A percentile compares a stretch with the other conserved stretches of the same genome.
These are phyloP conservation scores for Balakata baccata DNA, from an alignment of 345 rosid species.

Conservation along the genomic window DNA sequence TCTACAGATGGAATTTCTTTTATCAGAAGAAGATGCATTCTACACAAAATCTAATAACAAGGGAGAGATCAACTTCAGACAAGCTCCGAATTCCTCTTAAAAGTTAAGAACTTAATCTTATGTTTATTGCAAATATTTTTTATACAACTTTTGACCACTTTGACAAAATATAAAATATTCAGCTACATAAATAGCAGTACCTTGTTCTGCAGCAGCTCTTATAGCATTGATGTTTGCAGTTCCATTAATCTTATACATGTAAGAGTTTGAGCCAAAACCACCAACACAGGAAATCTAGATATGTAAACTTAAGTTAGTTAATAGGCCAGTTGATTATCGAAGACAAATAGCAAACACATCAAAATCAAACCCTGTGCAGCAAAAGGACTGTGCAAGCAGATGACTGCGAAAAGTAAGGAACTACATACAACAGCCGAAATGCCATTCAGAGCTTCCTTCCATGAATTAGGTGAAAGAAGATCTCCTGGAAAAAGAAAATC, in stretches of 20 bases:
- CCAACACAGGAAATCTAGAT: slow-evolving; percentile 90
- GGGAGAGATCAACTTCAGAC: not conserved
- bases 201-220: slow-evolving; percentile 87
- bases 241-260: slow-evolving; percentile 95
- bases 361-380: not conserved
- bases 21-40: not conserved
- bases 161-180: not conserved
- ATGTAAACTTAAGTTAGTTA: slow-evolving; percentile 23
- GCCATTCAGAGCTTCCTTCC: slow-evolving; percentile 78
- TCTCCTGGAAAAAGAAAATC: slow-evolving; percentile 46
- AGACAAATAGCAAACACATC: slow-evolving; percentile 6
- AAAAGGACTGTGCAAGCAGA: not conserved
- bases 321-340: slow-evolving; percentile 6
- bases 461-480: slow-evolving; percentile 74
- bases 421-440: slow-evolving; percentile 80
- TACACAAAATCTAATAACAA: not conserved
- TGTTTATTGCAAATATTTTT: not conserved
- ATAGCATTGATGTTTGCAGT: slow-evolving; percentile 93
- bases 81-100: not conserved
- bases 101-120: not conserved
- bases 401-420: not conserved
- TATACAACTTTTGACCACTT: not conserved
- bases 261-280: slow-evolving; percentile 88
- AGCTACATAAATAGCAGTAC: slow-evolving; percentile 26
- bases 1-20: not conserved